Evolutionary conservation across 1,284 basidiomycete species (phyloP).

Genomic region (Mycosarcoma mackinlayi): DNA sequence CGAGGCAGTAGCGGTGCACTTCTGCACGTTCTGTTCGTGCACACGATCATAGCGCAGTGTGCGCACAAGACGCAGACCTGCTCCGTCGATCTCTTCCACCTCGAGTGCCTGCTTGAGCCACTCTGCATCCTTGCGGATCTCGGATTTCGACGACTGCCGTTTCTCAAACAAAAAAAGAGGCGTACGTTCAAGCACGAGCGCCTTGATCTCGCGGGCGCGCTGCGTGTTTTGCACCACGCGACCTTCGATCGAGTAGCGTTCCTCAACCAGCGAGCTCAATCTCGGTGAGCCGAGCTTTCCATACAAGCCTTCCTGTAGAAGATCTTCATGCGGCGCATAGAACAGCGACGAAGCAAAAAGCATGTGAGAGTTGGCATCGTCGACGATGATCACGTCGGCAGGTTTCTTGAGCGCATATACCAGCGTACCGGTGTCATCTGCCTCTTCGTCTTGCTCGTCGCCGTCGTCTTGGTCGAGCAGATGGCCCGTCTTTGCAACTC

Average conservation of each 20-base stretch:
- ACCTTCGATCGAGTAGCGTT: conserved; percentile 76
- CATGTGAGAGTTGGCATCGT: conserved; percentile 67
- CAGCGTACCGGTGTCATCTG: conserved; percentile 58
- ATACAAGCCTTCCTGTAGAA: conserved; percentile 74
- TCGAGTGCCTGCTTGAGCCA: conserved; percentile 80
- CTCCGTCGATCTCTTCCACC: conserved; percentile 63
- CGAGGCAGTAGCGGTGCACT: conserved; percentile 59
- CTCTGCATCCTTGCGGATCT: conserved; percentile 75
- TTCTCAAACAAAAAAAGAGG: conserved; percentile 93
- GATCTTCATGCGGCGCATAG: conserved; percentile 88
- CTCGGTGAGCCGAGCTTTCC: conserved; percentile 73
- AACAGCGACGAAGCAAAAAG: conserved; percentile 71
- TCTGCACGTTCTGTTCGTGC: conserved; percentile 57
- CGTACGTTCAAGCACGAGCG: conserved; percentile 82
- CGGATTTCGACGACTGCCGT: conserved; percentile 74
- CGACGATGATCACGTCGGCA: conserved; percentile 64
- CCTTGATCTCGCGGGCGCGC: conserved; percentile 55
- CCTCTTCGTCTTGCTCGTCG: conserved; percentile 61
- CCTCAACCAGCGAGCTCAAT: conserved; percentile 79
- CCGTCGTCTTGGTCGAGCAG: conserved; percentile 44
- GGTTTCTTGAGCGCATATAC: conserved; percentile 66
- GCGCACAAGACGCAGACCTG: conserved; percentile 59
- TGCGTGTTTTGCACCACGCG: conserved; percentile 63
- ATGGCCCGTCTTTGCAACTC: conserved; percentile 19
- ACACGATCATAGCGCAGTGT: conserved; percentile 52